These are phyloP conservation scores for Colletotrichum navitas DNA, from an alignment of 2,329 filamentous ascomycete species.

Conservation along the genomic window DNA sequence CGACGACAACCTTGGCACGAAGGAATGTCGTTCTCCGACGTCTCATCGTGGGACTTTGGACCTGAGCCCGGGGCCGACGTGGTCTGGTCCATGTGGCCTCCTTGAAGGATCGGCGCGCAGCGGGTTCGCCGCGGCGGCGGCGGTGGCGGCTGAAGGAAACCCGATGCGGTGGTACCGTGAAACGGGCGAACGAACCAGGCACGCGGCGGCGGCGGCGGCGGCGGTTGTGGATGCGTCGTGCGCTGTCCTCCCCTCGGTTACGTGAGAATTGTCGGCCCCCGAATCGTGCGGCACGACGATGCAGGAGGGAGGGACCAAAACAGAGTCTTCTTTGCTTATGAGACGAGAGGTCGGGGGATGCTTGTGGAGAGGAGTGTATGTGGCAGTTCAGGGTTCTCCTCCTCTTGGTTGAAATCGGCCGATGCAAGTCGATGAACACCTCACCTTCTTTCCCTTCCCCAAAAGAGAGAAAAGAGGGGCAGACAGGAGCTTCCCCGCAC, in stretches of 20 bases:
- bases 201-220: neutral
- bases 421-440: conserved; percentile 24
- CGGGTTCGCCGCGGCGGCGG: conserved; percentile 16
- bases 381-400: conserved; percentile 15
- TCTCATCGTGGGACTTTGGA: conserved; percentile 25
- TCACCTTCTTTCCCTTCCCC: neutral
- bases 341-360: conserved; percentile 23
- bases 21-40: conserved; percentile 43
- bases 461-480: neutral
- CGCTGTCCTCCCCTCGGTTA: conserved; percentile 22
- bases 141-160: conserved; percentile 3
- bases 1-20: conserved; percentile 52
- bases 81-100: conserved; percentile 29
- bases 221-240: conserved; percentile 2
- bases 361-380: conserved; percentile 1
- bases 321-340: conserved; percentile 28
- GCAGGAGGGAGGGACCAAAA: conserved; percentile 15
- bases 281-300: conserved; percentile 41
- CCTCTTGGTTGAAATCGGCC: conserved; percentile 29
- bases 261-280: conserved; percentile 42
- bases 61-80: conserved; percentile 9
- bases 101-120: conserved; percentile 21
- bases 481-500: conserved; percentile 25
- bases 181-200: neutral
- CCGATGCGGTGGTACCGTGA: neutral